Base-by-base conservation (phyloP, 2,329 filamentous ascomycete genomes). In the Amesomyces nigricolor region DNA sequence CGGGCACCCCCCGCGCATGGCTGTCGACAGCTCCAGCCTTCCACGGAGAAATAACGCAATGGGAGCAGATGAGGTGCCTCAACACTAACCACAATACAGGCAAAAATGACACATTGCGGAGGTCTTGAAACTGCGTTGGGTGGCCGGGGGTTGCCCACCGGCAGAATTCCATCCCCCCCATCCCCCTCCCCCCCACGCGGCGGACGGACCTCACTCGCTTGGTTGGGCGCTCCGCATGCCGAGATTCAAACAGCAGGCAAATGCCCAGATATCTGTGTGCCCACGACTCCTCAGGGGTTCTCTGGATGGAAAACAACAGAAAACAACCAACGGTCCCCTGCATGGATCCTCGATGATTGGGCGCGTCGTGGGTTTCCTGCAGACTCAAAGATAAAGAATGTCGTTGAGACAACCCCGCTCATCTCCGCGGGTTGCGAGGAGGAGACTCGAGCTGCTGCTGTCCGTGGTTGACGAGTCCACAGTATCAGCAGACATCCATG, bases 11-110 rank as follows among this genome's bases (percentile, higher is more conserved):
- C 44, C 35, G 46, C 47, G 35, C 42, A 29, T 47, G 42, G 32
- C 44, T 16, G 45, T 29, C 47, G 45, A 22, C 14, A 17, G 5
- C 17, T 10, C 7, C n/a, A 35, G 4, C 35, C 30, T 30, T 47
- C 54, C 54, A 57, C 53, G 42, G 51, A 57, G 56, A 63, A 62
- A 63, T 62, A 61, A 43, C 60, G 57, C 61, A 60, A 29, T 46
- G 32, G 51, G 38, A 37, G 43, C n/a, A 52, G 48, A 40, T n/a
- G 40, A 35, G 17, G 16, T 32, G 37, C 37, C 43, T 53, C n/a
- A 47, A 57, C 39, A 51, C 49, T 46, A 45, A 58, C 54, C 51
- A 29, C 53, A 26, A 44, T 44, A 58, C 58, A 57, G 60, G 61
- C 58, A 61, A 58, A 61, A 61, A 54, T 49, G 53, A 39, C 40